Evolutionary conservation across 495 filamentous ascomycete species (phyloP).

Genomic region (Bacidia gigantensis): DNA sequence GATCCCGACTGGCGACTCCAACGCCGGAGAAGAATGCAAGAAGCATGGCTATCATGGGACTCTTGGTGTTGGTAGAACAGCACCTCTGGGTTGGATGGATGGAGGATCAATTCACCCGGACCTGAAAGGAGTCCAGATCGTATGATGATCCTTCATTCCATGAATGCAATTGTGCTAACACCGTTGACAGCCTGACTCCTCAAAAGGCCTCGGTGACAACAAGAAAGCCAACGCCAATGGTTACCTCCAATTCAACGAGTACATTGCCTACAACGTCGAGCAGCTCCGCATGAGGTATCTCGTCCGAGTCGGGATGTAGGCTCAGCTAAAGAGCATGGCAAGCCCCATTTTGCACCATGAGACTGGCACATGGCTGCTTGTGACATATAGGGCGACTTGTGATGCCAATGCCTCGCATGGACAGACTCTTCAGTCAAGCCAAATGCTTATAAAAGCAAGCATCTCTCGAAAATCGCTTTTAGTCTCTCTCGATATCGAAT

Average conservation of each 20-base stretch:
- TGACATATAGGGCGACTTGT: too few relatives aligned
- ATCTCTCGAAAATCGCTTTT: too few relatives aligned
- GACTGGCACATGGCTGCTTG: too few relatives aligned
- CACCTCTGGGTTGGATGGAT: constrained; percentile 63
- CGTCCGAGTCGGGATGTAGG: constrained; percentile 39
- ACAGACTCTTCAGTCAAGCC: too few relatives aligned
- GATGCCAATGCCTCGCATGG: too few relatives aligned
- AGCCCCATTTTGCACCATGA: too few relatives aligned
- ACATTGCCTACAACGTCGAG: constrained; percentile 64
- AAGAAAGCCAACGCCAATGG: constrained; percentile 12
- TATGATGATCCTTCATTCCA: constrained; percentile 12
- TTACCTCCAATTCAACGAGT: constrained; percentile 36
- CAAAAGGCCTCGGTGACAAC: constrained; percentile 16
- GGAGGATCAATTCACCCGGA: constrained; percentile 46
- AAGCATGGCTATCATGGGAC: constrained; percentile 48
- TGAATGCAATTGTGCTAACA: too few relatives aligned
- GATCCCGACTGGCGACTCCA: constrained; percentile 16
- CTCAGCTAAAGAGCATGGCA: not conserved
- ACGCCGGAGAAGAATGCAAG: constrained; percentile 49
- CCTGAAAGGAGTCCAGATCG: constrained; percentile 53
- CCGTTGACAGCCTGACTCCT: constrained; percentile 12
- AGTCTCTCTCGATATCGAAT: too few relatives aligned
- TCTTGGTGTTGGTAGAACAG: constrained; percentile 45
- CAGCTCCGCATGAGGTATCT: constrained; percentile 71
- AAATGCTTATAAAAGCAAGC: too few relatives aligned